phyloP scores from a whole-genome alignment of 2,329 filamentous ascomycete species.

The Pseudogymnoascus sp. region DNA sequence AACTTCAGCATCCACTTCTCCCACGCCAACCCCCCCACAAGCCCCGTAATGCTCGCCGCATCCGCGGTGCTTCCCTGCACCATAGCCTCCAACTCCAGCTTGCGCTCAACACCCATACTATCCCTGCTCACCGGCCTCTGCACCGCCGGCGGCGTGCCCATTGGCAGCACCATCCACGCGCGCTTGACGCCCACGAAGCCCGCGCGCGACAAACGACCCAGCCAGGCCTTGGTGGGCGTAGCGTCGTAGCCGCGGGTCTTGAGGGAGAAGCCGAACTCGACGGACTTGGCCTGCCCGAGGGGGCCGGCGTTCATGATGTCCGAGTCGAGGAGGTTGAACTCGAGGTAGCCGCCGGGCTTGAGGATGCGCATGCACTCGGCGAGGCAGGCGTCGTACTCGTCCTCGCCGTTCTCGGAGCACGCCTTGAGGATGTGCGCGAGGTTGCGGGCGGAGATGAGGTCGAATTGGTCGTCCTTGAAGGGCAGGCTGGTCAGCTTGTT shows the following conservation, averaged over 20 bases:
- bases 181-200: conserved; percentile 77
- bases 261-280: conserved; percentile 87
- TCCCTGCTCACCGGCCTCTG: conserved; percentile 26
- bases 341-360: conserved; percentile 86
- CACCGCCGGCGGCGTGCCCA: conserved; percentile 48
- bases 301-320: conserved; percentile 82
- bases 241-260: conserved; percentile 87
- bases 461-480: conserved; percentile 79
- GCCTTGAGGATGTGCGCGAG: conserved; percentile 79
- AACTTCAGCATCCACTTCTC: conserved; percentile 91
- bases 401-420: conserved; percentile 56
- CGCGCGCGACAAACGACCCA: conserved; percentile 63
- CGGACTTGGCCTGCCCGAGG: conserved; percentile 70
- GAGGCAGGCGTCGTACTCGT: conserved; percentile 84
- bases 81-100: conserved; percentile 53
- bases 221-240: conserved; percentile 70
- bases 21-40: conserved; percentile 86
- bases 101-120: conserved; percentile 35
- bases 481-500: conserved; percentile 72
- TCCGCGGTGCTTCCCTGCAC: conserved; percentile 62
- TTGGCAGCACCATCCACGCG: conserved; percentile 82
- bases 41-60: conserved; percentile 67
- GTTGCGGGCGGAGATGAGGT: conserved; percentile 82
- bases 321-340: conserved; percentile 84
- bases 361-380: conserved; percentile 78